phyloP scores from a whole-genome alignment of 148 eudicot species.

The Fagopyrum homotropicum region DNA sequence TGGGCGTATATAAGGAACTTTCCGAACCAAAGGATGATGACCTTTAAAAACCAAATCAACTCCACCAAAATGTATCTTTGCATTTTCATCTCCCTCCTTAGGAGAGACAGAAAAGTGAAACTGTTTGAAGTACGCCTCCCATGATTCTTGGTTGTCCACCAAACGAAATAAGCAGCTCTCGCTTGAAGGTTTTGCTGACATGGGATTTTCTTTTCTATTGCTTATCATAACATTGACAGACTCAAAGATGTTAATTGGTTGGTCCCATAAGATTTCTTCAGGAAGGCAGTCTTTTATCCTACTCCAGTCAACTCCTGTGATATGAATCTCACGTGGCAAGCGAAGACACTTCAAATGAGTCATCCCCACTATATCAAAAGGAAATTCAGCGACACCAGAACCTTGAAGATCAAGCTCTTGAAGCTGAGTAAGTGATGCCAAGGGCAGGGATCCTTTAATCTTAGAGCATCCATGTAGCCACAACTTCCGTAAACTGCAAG shows the following conservation, averaged over 20 bases:
- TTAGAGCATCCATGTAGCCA: neutral
- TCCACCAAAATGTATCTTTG: neutral
- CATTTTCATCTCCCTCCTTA: neutral
- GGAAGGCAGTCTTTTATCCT: neutral
- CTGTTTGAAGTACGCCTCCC: conserved; percentile 14
- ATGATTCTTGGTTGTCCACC: conserved; percentile 4
- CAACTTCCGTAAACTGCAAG: neutral
- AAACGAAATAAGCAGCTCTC: neutral
- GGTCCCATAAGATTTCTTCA: neutral
- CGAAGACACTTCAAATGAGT: neutral
- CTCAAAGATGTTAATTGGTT: conserved; percentile 2
- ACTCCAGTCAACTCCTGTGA: neutral
- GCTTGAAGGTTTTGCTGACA: conserved; percentile 9
- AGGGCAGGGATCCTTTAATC: neutral
- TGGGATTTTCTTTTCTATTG: neutral
- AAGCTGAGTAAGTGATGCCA: neutral
- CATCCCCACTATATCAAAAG: neutral
- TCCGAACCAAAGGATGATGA: neutral
- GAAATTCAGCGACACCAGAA: neutral
- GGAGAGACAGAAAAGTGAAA: neutral
- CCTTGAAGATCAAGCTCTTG: conserved; percentile 14
- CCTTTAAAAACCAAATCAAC: conserved; percentile 8
- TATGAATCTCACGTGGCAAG: neutral
- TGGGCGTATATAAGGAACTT: neutral
- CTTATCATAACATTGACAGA: conserved; percentile 7